Conservation (phyloP, 2,329 filamentous ascomycete species). For the Podosphaera fusca region DNA sequence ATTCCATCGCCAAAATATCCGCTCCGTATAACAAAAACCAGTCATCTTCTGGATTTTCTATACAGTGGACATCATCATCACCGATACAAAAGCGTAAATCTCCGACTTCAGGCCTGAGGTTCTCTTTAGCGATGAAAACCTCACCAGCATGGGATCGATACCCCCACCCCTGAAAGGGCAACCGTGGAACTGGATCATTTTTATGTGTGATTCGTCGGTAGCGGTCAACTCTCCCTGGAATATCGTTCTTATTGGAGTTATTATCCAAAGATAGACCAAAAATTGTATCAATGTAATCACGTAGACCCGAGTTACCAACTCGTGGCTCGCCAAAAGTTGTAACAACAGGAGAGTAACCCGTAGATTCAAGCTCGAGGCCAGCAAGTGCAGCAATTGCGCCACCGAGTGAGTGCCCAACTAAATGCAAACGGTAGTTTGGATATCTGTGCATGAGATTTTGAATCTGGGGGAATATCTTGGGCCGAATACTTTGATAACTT, state of each 20-base stretch:
- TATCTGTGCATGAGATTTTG: constrained; percentile 33
- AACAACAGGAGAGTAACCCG: constrained; percentile 53
- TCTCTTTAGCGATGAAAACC: constrained; percentile 54
- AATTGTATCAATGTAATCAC: constrained; percentile 11
- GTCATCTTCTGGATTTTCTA: constrained; percentile 25
- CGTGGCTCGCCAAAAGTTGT: constrained; percentile 87
- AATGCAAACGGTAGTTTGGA: constrained; percentile 47
- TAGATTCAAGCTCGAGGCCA: constrained; percentile 49
- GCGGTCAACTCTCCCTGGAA: not conserved
- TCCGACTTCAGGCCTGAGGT: constrained; percentile 39
- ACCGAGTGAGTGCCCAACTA: constrained; percentile 75
- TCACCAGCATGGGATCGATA: constrained; percentile 71
- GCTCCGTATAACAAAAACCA: constrained; percentile 4
- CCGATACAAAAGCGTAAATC: constrained; percentile 56
- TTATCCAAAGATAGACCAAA: constrained; percentile 6
- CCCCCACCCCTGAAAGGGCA: constrained; percentile 74
- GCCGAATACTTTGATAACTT: constrained; percentile 59
- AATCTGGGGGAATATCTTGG: constrained; percentile 44
- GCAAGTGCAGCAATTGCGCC: constrained; percentile 80
- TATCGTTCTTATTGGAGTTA: not conserved
- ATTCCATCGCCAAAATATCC: too few species aligned
- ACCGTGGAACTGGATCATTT: constrained; percentile 68
- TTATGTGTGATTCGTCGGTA: constrained; percentile 70
- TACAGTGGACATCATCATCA: constrained; percentile 47
- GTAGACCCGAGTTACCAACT: constrained; percentile 33